Conservation (phyloP, 129 eudicot genomes). For the Calendula officinalis region DNA sequence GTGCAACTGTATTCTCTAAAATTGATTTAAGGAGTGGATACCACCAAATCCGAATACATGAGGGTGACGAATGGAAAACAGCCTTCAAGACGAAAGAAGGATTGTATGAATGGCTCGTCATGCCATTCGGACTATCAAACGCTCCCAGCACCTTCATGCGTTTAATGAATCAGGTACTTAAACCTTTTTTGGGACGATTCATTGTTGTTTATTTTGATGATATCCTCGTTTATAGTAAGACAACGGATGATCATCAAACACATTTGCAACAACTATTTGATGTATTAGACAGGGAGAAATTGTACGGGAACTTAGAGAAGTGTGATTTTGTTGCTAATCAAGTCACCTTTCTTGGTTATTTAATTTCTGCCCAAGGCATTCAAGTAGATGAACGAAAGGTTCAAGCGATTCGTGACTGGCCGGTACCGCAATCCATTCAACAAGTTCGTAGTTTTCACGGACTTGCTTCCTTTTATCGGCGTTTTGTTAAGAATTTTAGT, state of each 20-base stretch:
- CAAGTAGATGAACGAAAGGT: conserved; percentile 1
- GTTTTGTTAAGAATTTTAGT: not conserved
- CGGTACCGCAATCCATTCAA: not conserved
- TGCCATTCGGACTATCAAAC: no score
- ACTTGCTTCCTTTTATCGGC: not conserved
- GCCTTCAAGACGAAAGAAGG: conserved; percentile 6
- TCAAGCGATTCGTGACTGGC: not conserved
- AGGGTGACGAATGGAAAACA: conserved; percentile 12
- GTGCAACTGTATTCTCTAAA: not conserved
- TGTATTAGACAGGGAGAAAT: not conserved
- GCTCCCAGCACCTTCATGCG: no score
- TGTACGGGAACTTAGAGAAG: not conserved
- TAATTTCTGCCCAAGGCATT: conserved; percentile 4
- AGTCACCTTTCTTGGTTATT: conserved; percentile 7
- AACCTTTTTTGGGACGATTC: no score
- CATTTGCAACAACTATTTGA: conserved; percentile 1
- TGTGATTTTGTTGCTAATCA: conserved; percentile 5
- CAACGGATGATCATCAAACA: not conserved
- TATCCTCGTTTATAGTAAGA: no score
- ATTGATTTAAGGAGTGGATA: conserved; percentile 14
- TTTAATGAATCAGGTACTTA: no score
- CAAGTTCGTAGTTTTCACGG: conserved; percentile 14
- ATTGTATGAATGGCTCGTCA: no score
- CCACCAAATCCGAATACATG: conserved; percentile 1
- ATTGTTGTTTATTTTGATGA: no score